Conservation (phyloP, 164 flowering plant species). For the Piper longum region DNA sequence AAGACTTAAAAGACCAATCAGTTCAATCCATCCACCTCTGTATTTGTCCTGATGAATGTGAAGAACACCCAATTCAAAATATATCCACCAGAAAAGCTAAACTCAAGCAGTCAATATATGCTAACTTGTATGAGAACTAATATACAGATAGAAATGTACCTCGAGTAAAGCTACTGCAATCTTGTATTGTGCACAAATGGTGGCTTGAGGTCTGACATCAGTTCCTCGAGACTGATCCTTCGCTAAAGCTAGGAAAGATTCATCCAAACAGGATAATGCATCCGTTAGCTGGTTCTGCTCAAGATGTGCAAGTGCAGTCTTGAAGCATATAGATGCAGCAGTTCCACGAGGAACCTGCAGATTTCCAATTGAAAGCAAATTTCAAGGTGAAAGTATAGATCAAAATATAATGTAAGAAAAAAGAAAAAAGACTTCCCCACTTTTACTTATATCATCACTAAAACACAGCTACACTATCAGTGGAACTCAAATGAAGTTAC, state of each 20-base stretch:
- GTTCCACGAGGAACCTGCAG: constrained; percentile 97
- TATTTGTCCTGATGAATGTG: too few relatives aligned
- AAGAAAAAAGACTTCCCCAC: too few relatives aligned
- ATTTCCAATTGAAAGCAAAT: too few relatives aligned
- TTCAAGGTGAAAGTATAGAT: background rate
- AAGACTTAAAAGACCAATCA: too few relatives aligned
- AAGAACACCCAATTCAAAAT: too few relatives aligned
- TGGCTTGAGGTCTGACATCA: constrained; percentile 94
- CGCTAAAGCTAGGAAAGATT: constrained; percentile 91
- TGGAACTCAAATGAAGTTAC: too few relatives aligned
- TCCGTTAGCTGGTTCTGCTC: constrained; percentile 95
- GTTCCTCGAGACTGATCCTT: constrained; percentile 97
- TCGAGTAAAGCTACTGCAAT: constrained; percentile 87
- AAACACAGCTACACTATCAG: too few relatives aligned
- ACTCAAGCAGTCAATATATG: background rate
- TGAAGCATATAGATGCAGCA: constrained; percentile 83
- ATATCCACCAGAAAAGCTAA: too few relatives aligned
- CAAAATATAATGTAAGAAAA: too few relatives aligned
- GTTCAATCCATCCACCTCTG: too few relatives aligned
- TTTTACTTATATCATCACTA: too few relatives aligned
- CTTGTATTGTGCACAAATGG: constrained; percentile 98
- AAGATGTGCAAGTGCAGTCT: constrained; percentile 85
- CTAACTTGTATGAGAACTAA: background rate
- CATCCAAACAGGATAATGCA: constrained; percentile 95
- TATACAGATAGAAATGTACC: constrained; percentile 24